Conservation (phyloP, 176 grass and related monocot species). For the Urochloa ruziziensis region DNA sequence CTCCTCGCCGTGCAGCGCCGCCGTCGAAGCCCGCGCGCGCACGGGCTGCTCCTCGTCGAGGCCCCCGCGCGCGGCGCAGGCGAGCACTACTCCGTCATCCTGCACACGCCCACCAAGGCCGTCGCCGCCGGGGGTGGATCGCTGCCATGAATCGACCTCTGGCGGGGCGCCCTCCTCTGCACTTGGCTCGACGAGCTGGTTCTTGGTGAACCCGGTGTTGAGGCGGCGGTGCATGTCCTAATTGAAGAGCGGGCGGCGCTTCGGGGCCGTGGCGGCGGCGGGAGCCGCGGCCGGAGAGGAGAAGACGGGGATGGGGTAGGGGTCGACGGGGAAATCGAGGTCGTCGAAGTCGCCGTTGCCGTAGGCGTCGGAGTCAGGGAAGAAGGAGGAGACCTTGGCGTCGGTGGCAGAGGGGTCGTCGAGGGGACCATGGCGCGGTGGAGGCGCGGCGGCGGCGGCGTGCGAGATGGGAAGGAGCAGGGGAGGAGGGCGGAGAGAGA, state of each 20-base stretch:
- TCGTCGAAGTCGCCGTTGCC: slow-evolving; percentile 57
- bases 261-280: neutral
- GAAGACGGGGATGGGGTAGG: slow-evolving; percentile 17
- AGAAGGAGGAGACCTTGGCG: slow-evolving; percentile 35
- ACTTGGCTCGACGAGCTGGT: slow-evolving; percentile 94
- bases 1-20: too few relatives aligned
- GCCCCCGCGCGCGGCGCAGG: too few relatives aligned
- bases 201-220: slow-evolving; percentile 87
- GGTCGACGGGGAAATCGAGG: slow-evolving; percentile 34
- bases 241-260: slow-evolving; percentile 80
- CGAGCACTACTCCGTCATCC: too few relatives aligned
- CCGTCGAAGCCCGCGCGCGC: too few relatives aligned
- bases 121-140: too few relatives aligned
- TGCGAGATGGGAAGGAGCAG: too few relatives aligned
- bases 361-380: slow-evolving; percentile 49
- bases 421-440: slow-evolving; percentile 28
- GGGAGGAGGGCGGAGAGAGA: too few relatives aligned
- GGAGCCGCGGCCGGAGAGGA: slow-evolving; percentile 5
- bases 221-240: slow-evolving; percentile 84
- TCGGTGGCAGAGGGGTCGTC: slow-evolving; percentile 46
- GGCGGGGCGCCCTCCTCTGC: too few relatives aligned
- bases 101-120: too few relatives aligned
- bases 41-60: too few relatives aligned
- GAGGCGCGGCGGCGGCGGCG: too few relatives aligned
- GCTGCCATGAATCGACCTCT: too few relatives aligned